Conservation (phyloP, 352 stramenopile species). For the Pilasporangium apinafurcum region DNA sequence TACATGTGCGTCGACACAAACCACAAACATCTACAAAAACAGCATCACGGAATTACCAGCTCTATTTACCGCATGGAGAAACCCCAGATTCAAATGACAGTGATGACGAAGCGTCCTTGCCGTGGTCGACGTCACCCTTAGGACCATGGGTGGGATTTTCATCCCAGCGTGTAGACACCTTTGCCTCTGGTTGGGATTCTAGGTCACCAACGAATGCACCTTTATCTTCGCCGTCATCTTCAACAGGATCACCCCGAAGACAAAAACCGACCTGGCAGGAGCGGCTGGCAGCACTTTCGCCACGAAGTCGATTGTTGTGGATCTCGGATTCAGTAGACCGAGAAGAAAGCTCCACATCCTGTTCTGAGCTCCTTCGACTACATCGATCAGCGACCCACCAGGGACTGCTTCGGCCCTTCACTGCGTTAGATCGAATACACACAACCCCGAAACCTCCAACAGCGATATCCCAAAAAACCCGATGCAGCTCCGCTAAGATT, state of each 20-base stretch:
- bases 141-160: constrained; percentile 35
- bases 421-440: too few species aligned
- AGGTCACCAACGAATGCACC: too few species aligned
- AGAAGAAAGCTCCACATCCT: constrained; percentile 1
- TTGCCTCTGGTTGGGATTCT: background rate
- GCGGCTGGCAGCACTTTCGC: constrained; percentile 29
- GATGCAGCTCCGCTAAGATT: too few species aligned
- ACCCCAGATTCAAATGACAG: constrained; percentile 3
- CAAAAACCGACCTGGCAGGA: constrained; percentile 1
- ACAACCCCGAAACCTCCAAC: too few species aligned
- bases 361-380: background rate
- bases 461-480: too few species aligned
- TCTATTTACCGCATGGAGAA: background rate
- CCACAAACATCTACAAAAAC: constrained; percentile 15
- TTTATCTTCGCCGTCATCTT: background rate
- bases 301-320: constrained; percentile 56
- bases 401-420: constrained; percentile 1
- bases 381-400: constrained; percentile 4
- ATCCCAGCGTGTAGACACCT: constrained; percentile 1
- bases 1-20: too few species aligned
- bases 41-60: background rate
- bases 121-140: constrained; percentile 26
- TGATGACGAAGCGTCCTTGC: constrained; percentile 1
- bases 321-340: constrained; percentile 36
- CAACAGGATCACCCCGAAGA: constrained; percentile 1